Evolutionary conservation across 139 green algal genomes (phyloP), one percentile per base, ranked within the genome.

Genomic region (Raphidocelis subcapitata): DNA sequence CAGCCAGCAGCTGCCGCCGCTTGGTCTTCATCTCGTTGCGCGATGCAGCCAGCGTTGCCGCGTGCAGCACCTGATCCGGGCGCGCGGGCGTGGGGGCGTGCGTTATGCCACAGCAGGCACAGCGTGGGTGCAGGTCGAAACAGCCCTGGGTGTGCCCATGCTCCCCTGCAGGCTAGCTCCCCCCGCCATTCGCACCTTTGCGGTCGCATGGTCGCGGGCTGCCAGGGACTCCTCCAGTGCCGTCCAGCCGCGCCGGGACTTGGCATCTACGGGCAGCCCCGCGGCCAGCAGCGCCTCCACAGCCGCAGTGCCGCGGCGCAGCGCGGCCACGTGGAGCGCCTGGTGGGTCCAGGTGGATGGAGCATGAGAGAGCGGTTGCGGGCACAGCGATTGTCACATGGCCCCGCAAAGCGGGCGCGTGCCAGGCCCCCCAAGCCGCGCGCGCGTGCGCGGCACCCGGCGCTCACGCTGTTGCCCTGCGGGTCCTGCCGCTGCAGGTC

Each of bases 151-250:
- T 29, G 16, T 32, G 20, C 57, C 16, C 14, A 16, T 57, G 49
- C 49, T 20, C 18, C 18, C 49, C 49, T 68, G 59, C 47, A 12
- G 33, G 33, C 33, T 60, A 28, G 18, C 26, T 52, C 3, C 24
- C 16, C 63, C 18, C 8, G 57, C 49, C 29, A 57, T 51, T 79
- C 84, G 65, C 49, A 87, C 24, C 62, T 79, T 75, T 21, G 55
- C 68, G 41, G 2, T 37, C 3, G 54, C 64, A 62, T 77, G 62
- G 56, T 88, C 71, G 5, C 67, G 51, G 47, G 85, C 63, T 3
- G 83, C 75, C 5, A 90, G 68, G 1, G 90, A 89, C 71, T 95
- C 89, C 67, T 93, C 86, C 15, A 95, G 28, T 0, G 90, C 57
- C 14, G 33, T 74, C 90, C 90, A 95, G 57, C 83, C 77, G 15